Evolutionary conservation across 2,329 filamentous ascomycete species (phyloP).

Genomic region (Pestalotiopsis sp.): DNA sequence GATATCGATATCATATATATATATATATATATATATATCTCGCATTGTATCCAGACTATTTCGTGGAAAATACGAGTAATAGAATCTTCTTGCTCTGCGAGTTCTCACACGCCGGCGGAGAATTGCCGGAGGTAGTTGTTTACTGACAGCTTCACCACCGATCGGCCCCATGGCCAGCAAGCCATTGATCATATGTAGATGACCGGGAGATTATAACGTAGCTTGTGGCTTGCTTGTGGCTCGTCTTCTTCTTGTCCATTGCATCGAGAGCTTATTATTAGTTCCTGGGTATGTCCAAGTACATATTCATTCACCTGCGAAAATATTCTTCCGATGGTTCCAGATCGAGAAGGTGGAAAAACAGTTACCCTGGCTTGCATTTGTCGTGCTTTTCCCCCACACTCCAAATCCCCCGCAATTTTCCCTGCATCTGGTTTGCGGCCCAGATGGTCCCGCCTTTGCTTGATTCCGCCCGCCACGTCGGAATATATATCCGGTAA

Average conservation of each 20-base stretch:
- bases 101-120: not conserved
- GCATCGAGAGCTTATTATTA: no score
- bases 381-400: not conserved
- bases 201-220: no score
- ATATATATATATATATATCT: no score
- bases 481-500: not conserved
- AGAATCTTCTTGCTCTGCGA: not conserved
- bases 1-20: no score
- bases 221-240: no score
- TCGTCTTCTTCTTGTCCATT: no score
- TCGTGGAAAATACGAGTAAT: not conserved
- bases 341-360: not conserved
- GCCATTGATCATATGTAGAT: no score
- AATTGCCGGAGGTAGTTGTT: not conserved
- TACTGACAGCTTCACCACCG: not conserved
- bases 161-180: not conserved
- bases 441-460: not conserved
- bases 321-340: no score
- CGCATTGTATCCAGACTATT: not conserved
- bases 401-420: not conserved
- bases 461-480: not conserved
- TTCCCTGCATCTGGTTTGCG: not conserved
- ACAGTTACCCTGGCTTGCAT: not conserved
- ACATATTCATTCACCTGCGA: not conserved
- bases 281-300: no score